Percentiles rank a stretch among this genome's conserved stretches.
These are phyloP conservation scores for Fistulinella prunicolor DNA, from an alignment of 768 basidiomycete species.

Conservation along the genomic window DNA sequence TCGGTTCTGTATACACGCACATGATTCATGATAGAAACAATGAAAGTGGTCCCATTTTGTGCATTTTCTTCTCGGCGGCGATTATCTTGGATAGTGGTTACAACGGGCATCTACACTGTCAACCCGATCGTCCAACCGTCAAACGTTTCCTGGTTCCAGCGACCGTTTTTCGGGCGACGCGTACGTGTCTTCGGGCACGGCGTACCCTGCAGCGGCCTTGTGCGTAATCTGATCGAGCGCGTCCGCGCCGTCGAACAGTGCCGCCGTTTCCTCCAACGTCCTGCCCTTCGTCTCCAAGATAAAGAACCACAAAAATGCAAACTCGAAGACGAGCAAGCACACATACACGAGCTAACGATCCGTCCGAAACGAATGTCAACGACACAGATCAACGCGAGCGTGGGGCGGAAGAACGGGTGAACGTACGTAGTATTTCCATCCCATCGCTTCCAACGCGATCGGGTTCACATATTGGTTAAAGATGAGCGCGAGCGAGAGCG, in stretches of 20 bases:
- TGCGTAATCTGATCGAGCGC: conserved; percentile 37
- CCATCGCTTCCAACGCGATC: conserved; percentile 59
- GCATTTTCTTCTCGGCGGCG: too few species aligned
- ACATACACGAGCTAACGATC: conserved; percentile 57
- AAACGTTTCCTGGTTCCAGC: too few species aligned
- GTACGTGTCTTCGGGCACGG: conserved; percentile 16
- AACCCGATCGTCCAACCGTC: too few species aligned
- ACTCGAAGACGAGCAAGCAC: conserved; percentile 66
- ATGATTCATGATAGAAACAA: too few species aligned
- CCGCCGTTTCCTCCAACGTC: conserved; percentile 80
- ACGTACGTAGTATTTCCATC: conserved; percentile 76
- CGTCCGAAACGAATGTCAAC: too few species aligned
- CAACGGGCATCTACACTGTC: too few species aligned
- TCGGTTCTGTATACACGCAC: too few species aligned
- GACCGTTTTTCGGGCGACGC: not conserved
- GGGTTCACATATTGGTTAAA: conserved; percentile 91
- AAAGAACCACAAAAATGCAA: conserved; percentile 63
- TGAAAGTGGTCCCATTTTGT: too few species aligned
- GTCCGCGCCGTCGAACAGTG: conserved; percentile 71
- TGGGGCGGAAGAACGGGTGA: too few species aligned
- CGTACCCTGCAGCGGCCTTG: conserved; percentile 19
- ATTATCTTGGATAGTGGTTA: too few species aligned
- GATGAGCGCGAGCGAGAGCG: conserved; percentile 74
- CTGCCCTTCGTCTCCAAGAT: conserved; percentile 70
- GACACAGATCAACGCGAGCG: too few species aligned